Percentiles rank a stretch among this genome's conserved stretches.
Conservation (phyloP, 164 flowering plant genomes). For the Aristolochia californica region DNA sequence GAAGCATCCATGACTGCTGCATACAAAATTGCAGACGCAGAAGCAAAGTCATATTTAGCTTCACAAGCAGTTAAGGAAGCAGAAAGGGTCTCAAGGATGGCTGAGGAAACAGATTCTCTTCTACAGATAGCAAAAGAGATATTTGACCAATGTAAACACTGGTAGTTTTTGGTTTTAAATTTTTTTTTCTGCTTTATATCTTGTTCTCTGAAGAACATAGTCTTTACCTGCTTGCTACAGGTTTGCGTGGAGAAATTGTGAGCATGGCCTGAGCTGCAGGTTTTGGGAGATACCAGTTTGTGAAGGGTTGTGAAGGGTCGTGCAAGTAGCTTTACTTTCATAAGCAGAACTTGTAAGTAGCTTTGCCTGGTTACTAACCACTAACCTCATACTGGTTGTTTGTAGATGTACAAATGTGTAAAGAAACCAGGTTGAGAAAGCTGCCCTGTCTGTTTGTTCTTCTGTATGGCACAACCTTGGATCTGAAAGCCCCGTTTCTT, state of each 20-base stretch:
- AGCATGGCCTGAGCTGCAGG: constrained; percentile 18
- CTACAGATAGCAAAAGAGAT: constrained; percentile 44
- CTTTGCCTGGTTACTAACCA: no score
- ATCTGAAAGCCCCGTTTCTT: no score
- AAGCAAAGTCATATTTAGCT: constrained; percentile 59
- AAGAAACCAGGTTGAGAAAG: no score
- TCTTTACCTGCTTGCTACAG: constrained; percentile 9
- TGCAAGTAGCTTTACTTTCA: no score
- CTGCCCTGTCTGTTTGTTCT: no score
- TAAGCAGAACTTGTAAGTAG: no score
- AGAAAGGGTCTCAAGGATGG: constrained; percentile 53
- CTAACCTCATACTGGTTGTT: no score
- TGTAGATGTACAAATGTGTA: no score
- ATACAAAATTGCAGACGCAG: constrained; percentile 66
- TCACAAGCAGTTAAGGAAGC: constrained; percentile 71
- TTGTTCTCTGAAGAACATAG: neutral
- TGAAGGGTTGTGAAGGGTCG: no score
- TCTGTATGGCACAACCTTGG: no score
- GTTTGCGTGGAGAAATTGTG: constrained; percentile 30
- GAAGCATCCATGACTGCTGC: constrained; percentile 55
- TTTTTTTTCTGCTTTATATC: neutral
- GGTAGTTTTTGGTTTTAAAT: neutral
- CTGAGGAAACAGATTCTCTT: constrained; percentile 49
- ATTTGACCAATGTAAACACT: constrained; percentile 46
- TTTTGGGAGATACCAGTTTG: neutral